Percentiles rank a stretch among this genome's conserved stretches.
These are phyloP conservation scores for Rhynchosporium secalis DNA, from an alignment of 2,329 filamentous ascomycete genomes.

Conservation along the genomic window DNA sequence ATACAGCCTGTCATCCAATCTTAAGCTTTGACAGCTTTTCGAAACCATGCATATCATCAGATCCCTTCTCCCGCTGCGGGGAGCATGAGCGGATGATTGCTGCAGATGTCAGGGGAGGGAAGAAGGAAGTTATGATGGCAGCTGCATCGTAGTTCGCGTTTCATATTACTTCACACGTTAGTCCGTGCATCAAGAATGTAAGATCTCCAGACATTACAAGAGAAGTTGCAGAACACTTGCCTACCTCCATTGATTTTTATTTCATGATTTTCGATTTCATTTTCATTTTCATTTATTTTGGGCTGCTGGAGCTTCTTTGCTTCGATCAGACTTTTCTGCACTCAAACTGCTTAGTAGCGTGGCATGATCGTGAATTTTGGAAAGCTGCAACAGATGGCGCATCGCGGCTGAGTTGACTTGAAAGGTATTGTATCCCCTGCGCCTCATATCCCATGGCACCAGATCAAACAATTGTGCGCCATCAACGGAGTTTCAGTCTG, in stretches of 20 bases:
- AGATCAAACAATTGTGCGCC: slow-evolving; percentile 24
- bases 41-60: slow-evolving; percentile 7
- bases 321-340: not conserved
- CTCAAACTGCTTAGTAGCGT: not conserved
- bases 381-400: not conserved
- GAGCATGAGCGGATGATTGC: slow-evolving; percentile 11
- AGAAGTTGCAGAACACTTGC: not conserved
- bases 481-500: slow-evolving; percentile 23
- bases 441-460: slow-evolving; percentile 16
- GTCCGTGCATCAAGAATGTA: slow-evolving; percentile 20
- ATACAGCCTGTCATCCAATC: slow-evolving; percentile 14
- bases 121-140: slow-evolving; percentile 14
- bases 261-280: not conserved
- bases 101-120: slow-evolving; percentile 17
- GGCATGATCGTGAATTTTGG: not conserved
- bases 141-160: slow-evolving; percentile 14
- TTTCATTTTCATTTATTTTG: not conserved
- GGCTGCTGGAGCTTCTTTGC: not conserved
- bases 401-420: not conserved
- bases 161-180: slow-evolving; percentile 17
- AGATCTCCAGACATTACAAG: no score
- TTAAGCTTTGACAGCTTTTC: not conserved
- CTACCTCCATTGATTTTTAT: not conserved
- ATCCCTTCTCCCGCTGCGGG: slow-evolving; percentile 16
- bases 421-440: slow-evolving; percentile 8